phyloP scores from a whole-genome alignment of 192 early-diverging fungal species.

The Jimgerdemannia flammicorona region DNA sequence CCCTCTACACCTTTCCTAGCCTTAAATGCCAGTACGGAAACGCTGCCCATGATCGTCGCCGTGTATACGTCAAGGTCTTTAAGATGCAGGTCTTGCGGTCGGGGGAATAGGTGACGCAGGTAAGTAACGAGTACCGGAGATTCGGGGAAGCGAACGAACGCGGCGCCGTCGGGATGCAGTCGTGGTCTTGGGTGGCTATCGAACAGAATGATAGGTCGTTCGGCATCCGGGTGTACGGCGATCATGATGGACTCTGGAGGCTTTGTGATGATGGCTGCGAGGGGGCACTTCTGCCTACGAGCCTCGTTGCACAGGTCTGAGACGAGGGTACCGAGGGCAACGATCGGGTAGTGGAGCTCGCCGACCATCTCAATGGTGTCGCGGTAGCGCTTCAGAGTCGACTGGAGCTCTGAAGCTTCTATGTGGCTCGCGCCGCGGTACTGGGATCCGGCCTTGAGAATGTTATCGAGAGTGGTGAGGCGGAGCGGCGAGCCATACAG shows the following conservation, averaged over 20 bases:
- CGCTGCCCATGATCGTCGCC: neutral
- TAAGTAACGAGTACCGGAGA: neutral
- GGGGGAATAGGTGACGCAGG: neutral
- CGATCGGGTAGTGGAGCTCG: neutral
- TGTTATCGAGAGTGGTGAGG: neutral
- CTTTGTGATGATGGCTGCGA: neutral
- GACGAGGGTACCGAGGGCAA: neutral
- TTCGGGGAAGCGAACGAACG: neutral
- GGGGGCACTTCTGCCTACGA: neutral
- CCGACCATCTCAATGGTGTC: neutral
- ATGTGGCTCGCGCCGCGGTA: neutral
- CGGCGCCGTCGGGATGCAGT: neutral
- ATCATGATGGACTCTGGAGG: neutral
- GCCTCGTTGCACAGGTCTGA: neutral
- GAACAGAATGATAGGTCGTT: neutral
- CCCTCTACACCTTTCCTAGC: neutral
- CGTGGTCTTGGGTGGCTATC: neutral
- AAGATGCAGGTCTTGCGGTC: neutral
- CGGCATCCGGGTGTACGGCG: neutral
- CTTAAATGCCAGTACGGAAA: neutral
- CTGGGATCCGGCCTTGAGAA: neutral
- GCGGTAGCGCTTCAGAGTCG: neutral
- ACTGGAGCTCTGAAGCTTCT: neutral
- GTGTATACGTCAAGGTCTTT: neutral
- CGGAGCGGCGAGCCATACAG: neutral